These are phyloP conservation scores for Quercus ilex DNA, from an alignment of 306 rosid species.

Conservation along the genomic window DNA sequence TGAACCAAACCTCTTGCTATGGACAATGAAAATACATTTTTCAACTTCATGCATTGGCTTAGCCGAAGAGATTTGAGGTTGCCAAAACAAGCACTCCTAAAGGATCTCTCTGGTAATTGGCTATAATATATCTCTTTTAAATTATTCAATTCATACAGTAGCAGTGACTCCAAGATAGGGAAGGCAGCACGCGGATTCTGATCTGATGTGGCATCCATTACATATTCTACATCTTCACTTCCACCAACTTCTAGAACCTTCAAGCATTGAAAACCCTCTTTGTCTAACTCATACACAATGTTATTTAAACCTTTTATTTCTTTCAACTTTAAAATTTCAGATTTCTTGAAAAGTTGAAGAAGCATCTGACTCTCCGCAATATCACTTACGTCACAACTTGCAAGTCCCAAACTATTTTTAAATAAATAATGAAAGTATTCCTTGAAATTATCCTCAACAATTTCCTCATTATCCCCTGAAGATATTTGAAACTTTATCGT, in stretches of 20 bases:
- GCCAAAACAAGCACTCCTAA: not conserved
- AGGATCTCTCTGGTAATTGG: not conserved
- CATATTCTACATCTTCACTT: slow-evolving; percentile 12
- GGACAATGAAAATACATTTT: too few relatives aligned
- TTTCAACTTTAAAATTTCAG: slow-evolving; percentile 1
- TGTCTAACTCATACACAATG: not conserved
- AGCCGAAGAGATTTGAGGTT: not conserved
- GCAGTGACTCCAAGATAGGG: not conserved
- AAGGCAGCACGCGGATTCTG: not conserved
- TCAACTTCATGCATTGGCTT: not conserved
- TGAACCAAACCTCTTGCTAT: too few relatives aligned
- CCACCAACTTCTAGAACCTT: not conserved
- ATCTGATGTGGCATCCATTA: not conserved
- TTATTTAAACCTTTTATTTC: slow-evolving; percentile 9
- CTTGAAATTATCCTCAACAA: too few relatives aligned
- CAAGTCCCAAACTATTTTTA: not conserved
- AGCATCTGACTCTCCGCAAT: slow-evolving; percentile 2
- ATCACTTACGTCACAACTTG: not conserved
- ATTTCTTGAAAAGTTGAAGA: slow-evolving; percentile 9
- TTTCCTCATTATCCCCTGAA: too few relatives aligned
- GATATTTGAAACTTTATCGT: too few relatives aligned
- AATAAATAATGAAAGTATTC: not conserved
- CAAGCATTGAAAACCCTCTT: slow-evolving; percentile 15
- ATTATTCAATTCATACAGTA: fast-evolving
- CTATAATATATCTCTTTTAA: not conserved